phyloP scores from a whole-genome alignment of 805 yeast species.

The Candida piceae region DNA sequence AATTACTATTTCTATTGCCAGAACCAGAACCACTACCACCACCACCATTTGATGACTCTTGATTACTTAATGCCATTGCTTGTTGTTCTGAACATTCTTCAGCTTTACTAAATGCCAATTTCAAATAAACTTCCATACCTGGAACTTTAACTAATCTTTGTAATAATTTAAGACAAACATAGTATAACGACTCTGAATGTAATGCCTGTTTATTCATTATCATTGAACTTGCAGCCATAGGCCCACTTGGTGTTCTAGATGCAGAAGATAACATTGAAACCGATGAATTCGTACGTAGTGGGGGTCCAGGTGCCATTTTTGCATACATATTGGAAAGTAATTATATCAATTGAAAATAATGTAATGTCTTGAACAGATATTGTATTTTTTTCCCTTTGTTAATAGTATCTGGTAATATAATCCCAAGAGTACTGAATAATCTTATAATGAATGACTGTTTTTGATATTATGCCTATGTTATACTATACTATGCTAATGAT shows the following conservation, averaged over 20 bases:
- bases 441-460: too few relatives aligned
- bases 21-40: neutral
- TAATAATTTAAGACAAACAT: slow-evolving; percentile 55
- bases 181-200: slow-evolving; percentile 63
- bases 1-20: slow-evolving; percentile 2
- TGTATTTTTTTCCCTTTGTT: too few relatives aligned
- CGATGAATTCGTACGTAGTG: slow-evolving; percentile 22
- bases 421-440: too few relatives aligned
- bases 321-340: too few relatives aligned
- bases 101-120: slow-evolving; percentile 58
- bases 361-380: too few relatives aligned
- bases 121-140: slow-evolving; percentile 64
- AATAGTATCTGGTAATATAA: too few relatives aligned
- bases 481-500: too few relatives aligned
- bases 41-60: slow-evolving; percentile 4
- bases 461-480: too few relatives aligned
- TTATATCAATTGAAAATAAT: too few relatives aligned
- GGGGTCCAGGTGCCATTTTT: slow-evolving; percentile 21
- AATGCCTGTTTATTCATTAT: slow-evolving; percentile 61
- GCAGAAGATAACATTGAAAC: slow-evolving; percentile 16
- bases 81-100: slow-evolving; percentile 71
- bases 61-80: slow-evolving; percentile 35
- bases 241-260: slow-evolving; percentile 37
- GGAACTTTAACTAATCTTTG: slow-evolving; percentile 53
- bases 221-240: slow-evolving; percentile 38